Conservation (phyloP, 305 asterid species). For the Euphrasia arctica region DNA sequence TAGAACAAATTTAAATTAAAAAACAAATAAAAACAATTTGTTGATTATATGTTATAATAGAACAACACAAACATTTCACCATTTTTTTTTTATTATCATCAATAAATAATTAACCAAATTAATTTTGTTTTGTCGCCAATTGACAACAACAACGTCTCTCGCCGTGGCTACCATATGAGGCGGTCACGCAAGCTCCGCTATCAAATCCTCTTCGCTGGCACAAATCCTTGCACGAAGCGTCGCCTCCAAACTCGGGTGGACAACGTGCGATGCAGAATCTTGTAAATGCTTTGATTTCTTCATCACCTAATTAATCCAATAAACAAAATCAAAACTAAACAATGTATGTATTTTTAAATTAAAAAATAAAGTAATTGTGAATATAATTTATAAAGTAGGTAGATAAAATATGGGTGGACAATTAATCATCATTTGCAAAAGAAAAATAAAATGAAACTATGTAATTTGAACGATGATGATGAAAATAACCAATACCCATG, state of each 20-base stretch:
- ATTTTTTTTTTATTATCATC: no score
- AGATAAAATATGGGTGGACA: no score
- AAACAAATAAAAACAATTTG: no score
- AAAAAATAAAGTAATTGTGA: no score
- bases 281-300: background rate
- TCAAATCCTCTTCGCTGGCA: conserved; percentile 21
- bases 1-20: no score
- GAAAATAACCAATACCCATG: background rate
- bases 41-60: no score
- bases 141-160: conserved; percentile 24
- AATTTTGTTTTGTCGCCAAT: background rate
- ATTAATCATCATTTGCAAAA: no score
- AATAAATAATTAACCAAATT: background rate
- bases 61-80: no score
- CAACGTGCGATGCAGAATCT: conserved; percentile 26
- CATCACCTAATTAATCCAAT: background rate
- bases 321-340: background rate
- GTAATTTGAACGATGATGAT: background rate
- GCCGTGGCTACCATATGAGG: background rate
- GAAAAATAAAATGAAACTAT: no score
- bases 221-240: background rate
- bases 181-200: background rate
- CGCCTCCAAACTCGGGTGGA: background rate
- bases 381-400: no score
- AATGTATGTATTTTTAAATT: no score